phyloP scores from a whole-genome alignment of 495 filamentous ascomycete genomes.

The Talaromyces wortmannii region DNA sequence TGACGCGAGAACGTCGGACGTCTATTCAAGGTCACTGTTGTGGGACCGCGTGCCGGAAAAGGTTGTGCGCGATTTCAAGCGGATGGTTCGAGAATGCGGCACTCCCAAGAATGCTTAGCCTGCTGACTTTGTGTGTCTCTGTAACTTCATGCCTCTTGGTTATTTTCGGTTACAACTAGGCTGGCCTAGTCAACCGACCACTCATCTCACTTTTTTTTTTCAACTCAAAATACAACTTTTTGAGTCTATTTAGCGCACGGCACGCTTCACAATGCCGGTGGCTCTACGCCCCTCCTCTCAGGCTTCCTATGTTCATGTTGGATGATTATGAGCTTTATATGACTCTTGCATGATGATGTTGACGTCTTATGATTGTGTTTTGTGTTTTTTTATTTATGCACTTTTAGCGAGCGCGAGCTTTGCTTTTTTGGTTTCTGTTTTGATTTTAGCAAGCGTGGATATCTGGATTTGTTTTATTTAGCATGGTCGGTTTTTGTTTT shows the following conservation, averaged over 20 bases:
- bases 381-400: slow-evolving; percentile 17
- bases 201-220: too few relatives aligned
- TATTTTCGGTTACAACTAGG: slow-evolving; percentile 28
- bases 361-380: slow-evolving; percentile 22
- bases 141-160: not conserved
- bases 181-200: slow-evolving; percentile 2
- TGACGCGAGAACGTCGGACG: slow-evolving; percentile 46
- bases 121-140: not conserved
- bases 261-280: slow-evolving; percentile 3
- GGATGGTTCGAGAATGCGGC: slow-evolving; percentile 64
- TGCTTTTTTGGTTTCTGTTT: slow-evolving; percentile 7
- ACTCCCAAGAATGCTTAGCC: not conserved
- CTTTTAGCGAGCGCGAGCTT: slow-evolving; percentile 8
- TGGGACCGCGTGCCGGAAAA: slow-evolving; percentile 92
- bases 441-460: slow-evolving; percentile 14
- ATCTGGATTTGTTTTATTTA: slow-evolving; percentile 8
- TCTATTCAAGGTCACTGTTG: slow-evolving; percentile 87
- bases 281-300: slow-evolving; percentile 3
- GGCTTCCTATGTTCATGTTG: slow-evolving; percentile 5
- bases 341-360: slow-evolving; percentile 4
- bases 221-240: not conserved
- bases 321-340: not conserved
- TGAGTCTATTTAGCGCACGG: not conserved
- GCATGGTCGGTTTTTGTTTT: slow-evolving; percentile 7
- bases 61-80: slow-evolving; percentile 85